Evolutionary conservation across 805 yeast genomes (phyloP), one percentile per base, ranked within the genome.

Genomic region (Kazachstania taianensis): DNA sequence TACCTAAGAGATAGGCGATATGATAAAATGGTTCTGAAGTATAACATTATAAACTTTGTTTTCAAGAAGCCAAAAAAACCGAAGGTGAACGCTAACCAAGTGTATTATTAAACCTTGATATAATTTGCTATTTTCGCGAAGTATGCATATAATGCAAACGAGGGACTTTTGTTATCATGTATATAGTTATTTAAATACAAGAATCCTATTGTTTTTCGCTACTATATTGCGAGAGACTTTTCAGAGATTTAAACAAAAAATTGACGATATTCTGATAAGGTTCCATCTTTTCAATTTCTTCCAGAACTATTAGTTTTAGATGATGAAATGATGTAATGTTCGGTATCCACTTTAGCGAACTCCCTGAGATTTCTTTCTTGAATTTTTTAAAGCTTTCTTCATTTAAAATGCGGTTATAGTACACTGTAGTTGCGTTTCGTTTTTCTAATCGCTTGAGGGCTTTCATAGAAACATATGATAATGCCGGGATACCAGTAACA

Each of bases 11-110:
- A 55, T 9, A 69, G 67, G 36, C 45, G 43, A 0, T 60, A 78
- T 31, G 68, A 65, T 38, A 78, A 72, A 46, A 49, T 76, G 33
- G 77, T 84, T 16, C 53, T 69, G 35, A 81, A 78, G 42, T 63
- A 63, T 14, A 66, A 66, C 14, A 53, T 70, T 35, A 65, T 72
- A 25, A 69, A 75, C 48, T 59, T 72, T 39, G 63, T 67, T 25
- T 35, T 48, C 20, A 29, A 35, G 24, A 41, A 45, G 30, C 25
- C 24, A 25, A 41, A 41, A 20, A 22, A 22, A 22, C 25, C 25
- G 12, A 35, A 37, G 23, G 16, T 10, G 16, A 8, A 15, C n/a
- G 18, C n/a, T 12, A 22, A 6, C 4, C 9, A 35, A 15, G 16
- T 20, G 20, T 26, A 32, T 9, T 23, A 16, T 15, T 28, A 28